These are phyloP conservation scores for Cutaneotrichosporon mucoides DNA, from an alignment of 1,284 basidiomycete species.

Conservation along the genomic window DNA sequence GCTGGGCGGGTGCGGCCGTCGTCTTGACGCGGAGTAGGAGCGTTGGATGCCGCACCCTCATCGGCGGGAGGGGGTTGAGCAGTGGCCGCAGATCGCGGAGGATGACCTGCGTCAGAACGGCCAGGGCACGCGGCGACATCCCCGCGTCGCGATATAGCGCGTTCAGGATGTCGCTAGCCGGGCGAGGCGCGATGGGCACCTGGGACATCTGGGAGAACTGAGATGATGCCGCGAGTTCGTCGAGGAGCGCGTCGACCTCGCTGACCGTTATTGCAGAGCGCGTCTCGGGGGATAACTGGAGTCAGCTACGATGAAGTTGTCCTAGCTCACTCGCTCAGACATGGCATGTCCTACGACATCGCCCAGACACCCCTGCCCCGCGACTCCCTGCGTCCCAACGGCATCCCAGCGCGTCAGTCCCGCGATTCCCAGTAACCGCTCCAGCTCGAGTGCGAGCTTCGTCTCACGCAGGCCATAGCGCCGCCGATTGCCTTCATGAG, in stretches of 20 bases:
- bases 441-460: constrained; percentile 58
- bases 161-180: constrained; percentile 17
- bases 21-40: constrained; percentile 33
- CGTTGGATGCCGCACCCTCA: constrained; percentile 29
- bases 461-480: constrained; percentile 73
- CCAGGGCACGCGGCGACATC: constrained; percentile 59
- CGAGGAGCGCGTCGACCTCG: constrained; percentile 62
- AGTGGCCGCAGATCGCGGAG: constrained; percentile 75
- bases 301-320: background rate
- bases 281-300: background rate
- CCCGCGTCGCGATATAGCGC: constrained; percentile 20
- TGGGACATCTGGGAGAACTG: constrained; percentile 56
- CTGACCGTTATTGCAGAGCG: constrained; percentile 30
- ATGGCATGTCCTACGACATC: constrained; percentile 57
- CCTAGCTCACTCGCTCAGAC: constrained; percentile 1
- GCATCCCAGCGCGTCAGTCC: constrained; percentile 56
- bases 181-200: constrained; percentile 1
- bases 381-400: constrained; percentile 26
- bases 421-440: constrained; percentile 53
- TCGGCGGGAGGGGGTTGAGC: constrained; percentile 59
- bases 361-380: constrained; percentile 64
- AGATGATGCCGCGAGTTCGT: constrained; percentile 66
- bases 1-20: constrained; percentile 48
- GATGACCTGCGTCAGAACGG: constrained; percentile 73
- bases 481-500: constrained; percentile 65